phyloP scores from a whole-genome alignment of 129 eudicot genomes.

The Ambrosia artemisiifolia region DNA sequence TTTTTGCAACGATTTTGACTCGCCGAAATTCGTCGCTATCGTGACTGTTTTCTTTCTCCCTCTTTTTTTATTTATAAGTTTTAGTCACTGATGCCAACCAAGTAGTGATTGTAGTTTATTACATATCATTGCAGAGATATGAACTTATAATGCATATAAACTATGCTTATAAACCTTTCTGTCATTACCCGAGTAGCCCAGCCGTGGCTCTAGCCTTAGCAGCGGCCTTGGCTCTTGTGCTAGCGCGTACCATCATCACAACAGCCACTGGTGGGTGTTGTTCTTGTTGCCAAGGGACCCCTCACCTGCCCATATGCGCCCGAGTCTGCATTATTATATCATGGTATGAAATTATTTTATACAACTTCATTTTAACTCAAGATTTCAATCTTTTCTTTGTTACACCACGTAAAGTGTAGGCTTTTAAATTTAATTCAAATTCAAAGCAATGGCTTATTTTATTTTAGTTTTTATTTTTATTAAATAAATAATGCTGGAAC shows the following conservation, averaged over 20 bases:
- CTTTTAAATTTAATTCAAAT: no score
- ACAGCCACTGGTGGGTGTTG: slow-evolving; percentile 25
- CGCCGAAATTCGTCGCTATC: no score
- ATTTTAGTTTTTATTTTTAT: no score
- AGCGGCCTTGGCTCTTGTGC: slow-evolving; percentile 16
- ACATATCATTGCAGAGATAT: background rate
- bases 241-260: slow-evolving; percentile 20
- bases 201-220: slow-evolving; percentile 25
- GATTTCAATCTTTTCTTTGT: background rate
- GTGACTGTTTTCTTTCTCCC: no score
- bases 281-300: slow-evolving; percentile 11
- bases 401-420: background rate
- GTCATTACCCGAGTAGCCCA: slow-evolving; percentile 25
- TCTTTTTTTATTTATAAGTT: no score
- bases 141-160: background rate
- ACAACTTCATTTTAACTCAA: background rate
- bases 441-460: no score
- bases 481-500: no score
- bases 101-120: background rate
- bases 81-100: no score
- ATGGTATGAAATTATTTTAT: slow-evolving; percentile 13
- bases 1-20: no score
- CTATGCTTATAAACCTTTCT: background rate
- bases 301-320: background rate
- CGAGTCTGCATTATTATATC: slow-evolving; percentile 17